A percentile compares a stretch with the other conserved stretches of the same genome.
Evolutionary conservation across 2,329 filamentous ascomycete genomes (phyloP).

Genomic region (Botryotinia narcissicola): DNA sequence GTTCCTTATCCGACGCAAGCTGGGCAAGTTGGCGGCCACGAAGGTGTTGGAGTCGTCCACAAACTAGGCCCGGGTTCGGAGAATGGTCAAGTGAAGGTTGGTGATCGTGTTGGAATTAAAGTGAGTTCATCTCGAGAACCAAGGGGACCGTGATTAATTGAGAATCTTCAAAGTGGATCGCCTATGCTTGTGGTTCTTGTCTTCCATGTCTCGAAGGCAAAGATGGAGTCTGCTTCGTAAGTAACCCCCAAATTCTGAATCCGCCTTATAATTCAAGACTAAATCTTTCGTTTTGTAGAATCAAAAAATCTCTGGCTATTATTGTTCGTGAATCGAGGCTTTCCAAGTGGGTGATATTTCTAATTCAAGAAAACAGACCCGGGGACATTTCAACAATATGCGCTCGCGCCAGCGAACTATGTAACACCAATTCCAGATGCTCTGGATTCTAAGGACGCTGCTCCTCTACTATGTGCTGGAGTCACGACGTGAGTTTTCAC

Average conservation of each 20-base stretch:
- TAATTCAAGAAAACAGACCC: slow-evolving; percentile 41
- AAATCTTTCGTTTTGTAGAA: slow-evolving; percentile 37
- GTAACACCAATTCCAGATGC: slow-evolving; percentile 67
- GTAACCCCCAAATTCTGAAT: slow-evolving; percentile 33
- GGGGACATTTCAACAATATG: slow-evolving; percentile 72
- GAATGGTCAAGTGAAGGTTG: slow-evolving; percentile 56
- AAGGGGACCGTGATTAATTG: not conserved
- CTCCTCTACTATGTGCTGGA: slow-evolving; percentile 66
- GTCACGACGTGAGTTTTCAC: slow-evolving; percentile 50
- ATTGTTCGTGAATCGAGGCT: slow-evolving; percentile 42
- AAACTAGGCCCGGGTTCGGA: slow-evolving; percentile 62
- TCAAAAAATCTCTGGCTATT: slow-evolving; percentile 62
- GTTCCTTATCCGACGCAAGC: slow-evolving; percentile 58
- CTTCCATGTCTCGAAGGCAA: slow-evolving; percentile 52
- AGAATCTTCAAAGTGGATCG: slow-evolving; percentile 47
- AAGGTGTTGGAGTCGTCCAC: slow-evolving; percentile 64
- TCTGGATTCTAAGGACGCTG: slow-evolving; percentile 58
- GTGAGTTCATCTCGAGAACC: slow-evolving; percentile 37
- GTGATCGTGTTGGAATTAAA: slow-evolving; percentile 69
- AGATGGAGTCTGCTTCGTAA: slow-evolving; percentile 64
- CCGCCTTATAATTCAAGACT: slow-evolving; percentile 15
- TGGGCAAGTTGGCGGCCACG: slow-evolving; percentile 67
- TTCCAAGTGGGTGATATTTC: not conserved
- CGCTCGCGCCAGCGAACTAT: slow-evolving; percentile 61
- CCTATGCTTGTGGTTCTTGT: slow-evolving; percentile 54